These are phyloP conservation scores for Prunus yedoensis DNA, from an alignment of 331 rosid species.

Conservation along the genomic window DNA sequence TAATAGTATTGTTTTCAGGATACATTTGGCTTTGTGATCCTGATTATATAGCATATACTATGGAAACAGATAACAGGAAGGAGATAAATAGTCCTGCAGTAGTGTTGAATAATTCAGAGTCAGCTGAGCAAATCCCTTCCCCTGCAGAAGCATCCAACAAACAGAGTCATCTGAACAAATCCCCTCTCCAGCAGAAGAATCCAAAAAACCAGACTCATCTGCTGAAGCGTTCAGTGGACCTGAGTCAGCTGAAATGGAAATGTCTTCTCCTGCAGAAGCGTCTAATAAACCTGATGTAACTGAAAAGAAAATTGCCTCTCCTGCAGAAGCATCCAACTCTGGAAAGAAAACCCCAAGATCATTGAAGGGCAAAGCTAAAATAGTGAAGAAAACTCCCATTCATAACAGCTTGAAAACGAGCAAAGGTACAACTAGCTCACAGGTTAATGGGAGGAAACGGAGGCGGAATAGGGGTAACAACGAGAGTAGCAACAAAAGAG, in stretches of 20 bases:
- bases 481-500: constrained; percentile 22
- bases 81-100: constrained; percentile 18
- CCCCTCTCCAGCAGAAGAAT: background rate
- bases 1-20: constrained; percentile 7
- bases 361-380: constrained; percentile 51
- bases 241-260: no score
- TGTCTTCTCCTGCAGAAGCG: no score
- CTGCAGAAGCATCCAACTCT: constrained; percentile 33
- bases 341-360: constrained; percentile 37
- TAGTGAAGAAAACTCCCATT: constrained; percentile 44
- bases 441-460: constrained; percentile 26
- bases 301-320: constrained; percentile 1
- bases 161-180: background rate
- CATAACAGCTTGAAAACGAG: constrained; percentile 25
- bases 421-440: constrained; percentile 13
- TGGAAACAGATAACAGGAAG: constrained; percentile 17
- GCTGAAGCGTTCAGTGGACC: no score
- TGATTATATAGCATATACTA: constrained; percentile 9
- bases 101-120: constrained; percentile 1
- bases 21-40: background rate
- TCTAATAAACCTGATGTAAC: background rate
- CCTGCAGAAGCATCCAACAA: constrained; percentile 20
- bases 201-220: no score
- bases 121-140: constrained; percentile 10
- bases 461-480: constrained; percentile 25